Conservation (phyloP, 768 basidiomycete species). For the Lactarius akahatsu region DNA sequence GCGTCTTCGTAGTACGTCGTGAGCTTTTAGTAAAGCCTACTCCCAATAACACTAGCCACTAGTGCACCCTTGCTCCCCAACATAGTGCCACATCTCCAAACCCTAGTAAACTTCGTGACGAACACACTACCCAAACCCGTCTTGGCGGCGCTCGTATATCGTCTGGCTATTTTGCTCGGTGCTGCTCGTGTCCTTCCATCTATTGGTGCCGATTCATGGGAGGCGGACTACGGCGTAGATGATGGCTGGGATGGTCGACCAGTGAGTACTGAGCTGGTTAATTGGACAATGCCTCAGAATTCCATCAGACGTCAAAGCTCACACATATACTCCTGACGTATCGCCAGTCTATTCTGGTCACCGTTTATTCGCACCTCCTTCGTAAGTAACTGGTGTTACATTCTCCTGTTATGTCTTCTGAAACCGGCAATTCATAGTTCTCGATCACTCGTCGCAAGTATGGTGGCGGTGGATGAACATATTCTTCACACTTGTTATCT, state of each 20-base stretch:
- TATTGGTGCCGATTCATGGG: constrained; percentile 81
- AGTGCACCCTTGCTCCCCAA: constrained; percentile 78
- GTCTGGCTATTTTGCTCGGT: constrained; percentile 75
- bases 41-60: not conserved
- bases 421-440: constrained; percentile 45
- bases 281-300: constrained; percentile 21
- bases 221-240: constrained; percentile 59
- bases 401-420: not conserved
- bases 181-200: constrained; percentile 82
- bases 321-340: constrained; percentile 77
- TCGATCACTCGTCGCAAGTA: constrained; percentile 87
- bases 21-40: constrained; percentile 8
- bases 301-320: constrained; percentile 65
- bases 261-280: constrained; percentile 41
- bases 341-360: constrained; percentile 79
- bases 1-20: constrained; percentile 74
- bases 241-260: constrained; percentile 73
- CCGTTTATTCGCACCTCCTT: constrained; percentile 83
- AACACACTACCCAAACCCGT: constrained; percentile 87
- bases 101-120: constrained; percentile 74
- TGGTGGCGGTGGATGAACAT: constrained; percentile 95
- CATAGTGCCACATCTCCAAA: constrained; percentile 77
- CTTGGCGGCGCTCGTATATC: constrained; percentile 74
- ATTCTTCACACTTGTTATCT: constrained; percentile 79
- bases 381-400: constrained; percentile 49